A percentile compares a stretch with the other conserved stretches of the same genome.
phyloP scores from a whole-genome alignment of 129 eudicot genomes.

The Artemisia annua region DNA sequence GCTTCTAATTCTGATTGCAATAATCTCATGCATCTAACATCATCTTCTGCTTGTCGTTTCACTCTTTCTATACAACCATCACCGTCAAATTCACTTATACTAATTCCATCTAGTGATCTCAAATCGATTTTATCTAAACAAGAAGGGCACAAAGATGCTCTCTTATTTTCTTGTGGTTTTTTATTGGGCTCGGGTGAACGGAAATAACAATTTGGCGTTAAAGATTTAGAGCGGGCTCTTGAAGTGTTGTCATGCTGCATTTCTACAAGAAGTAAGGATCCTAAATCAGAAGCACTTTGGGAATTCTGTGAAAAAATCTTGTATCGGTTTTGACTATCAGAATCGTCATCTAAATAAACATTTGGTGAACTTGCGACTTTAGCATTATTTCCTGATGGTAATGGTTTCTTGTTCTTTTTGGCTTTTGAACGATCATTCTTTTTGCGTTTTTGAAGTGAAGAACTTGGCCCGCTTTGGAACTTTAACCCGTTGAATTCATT shows the following conservation, averaged over 20 bases:
- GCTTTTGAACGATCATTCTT: conserved; percentile 15
- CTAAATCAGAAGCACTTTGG: conserved; percentile 36
- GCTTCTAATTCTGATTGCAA: conserved; percentile 76
- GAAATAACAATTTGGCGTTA: conserved; percentile 31
- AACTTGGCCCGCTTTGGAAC: conserved; percentile 25
- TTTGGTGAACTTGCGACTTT: neutral
- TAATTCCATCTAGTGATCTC: conserved; percentile 45
- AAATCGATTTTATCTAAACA: conserved; percentile 40
- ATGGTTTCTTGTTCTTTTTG: conserved; percentile 24
- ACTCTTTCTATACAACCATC: conserved; percentile 41
- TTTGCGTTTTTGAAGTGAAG: conserved; percentile 22
- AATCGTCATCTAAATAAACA: neutral
- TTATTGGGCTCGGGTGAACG: neutral
- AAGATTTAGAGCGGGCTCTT: conserved; percentile 26
- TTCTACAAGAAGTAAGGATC: conserved; percentile 22
- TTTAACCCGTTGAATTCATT: conserved; percentile 42
- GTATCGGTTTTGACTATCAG: conserved; percentile 18
- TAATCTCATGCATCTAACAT: conserved; percentile 40
- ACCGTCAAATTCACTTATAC: conserved; percentile 46
- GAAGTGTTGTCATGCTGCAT: conserved; percentile 24
- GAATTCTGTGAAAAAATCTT: conserved; percentile 27
- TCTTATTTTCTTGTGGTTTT: neutral
- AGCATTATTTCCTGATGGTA: conserved; percentile 20
- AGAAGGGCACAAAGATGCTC: conserved; percentile 22
- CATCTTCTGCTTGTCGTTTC: conserved; percentile 60